Evolutionary conservation across 1,139 yeast genomes (phyloP).

Genomic region (Nakaseomyces uthaithaninus): DNA sequence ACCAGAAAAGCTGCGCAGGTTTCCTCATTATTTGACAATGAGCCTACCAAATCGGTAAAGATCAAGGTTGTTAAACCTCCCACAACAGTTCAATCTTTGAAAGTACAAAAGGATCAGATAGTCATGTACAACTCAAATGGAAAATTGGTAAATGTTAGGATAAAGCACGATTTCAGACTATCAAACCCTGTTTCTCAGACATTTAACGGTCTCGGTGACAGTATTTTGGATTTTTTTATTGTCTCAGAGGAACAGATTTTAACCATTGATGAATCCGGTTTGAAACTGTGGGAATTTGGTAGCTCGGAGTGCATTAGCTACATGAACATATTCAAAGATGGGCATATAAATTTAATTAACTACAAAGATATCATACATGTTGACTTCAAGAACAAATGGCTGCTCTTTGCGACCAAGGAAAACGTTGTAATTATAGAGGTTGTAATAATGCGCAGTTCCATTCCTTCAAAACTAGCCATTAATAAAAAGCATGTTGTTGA

Average conservation of each 20-base stretch:
- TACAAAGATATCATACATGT: conserved; percentile 17
- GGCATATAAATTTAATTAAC: conserved; percentile 1
- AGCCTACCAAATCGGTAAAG: background rate
- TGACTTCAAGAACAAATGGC: conserved; percentile 24
- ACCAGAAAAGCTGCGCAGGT: conserved; percentile 1
- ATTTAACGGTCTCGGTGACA: background rate
- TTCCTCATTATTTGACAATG: background rate
- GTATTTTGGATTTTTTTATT: background rate
- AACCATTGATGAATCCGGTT: conserved; percentile 3
- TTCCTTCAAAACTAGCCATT: background rate
- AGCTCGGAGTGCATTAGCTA: conserved; percentile 1
- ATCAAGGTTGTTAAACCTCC: background rate
- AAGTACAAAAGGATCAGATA: background rate
- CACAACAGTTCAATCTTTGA: background rate
- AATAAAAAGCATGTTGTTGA: conserved; percentile 1
- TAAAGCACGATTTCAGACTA: background rate
- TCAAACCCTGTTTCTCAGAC: background rate
- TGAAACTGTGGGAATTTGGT: conserved; percentile 6
- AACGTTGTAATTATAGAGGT: conserved; percentile 5
- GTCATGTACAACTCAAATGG: background rate
- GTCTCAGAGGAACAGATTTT: background rate
- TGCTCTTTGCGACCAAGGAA: conserved; percentile 7
- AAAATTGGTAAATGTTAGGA: background rate
- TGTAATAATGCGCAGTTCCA: conserved; percentile 2
- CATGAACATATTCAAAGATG: conserved; percentile 5